phyloP scores from a whole-genome alignment of 768 basidiomycete genomes.

The Trametes coccinea region DNA sequence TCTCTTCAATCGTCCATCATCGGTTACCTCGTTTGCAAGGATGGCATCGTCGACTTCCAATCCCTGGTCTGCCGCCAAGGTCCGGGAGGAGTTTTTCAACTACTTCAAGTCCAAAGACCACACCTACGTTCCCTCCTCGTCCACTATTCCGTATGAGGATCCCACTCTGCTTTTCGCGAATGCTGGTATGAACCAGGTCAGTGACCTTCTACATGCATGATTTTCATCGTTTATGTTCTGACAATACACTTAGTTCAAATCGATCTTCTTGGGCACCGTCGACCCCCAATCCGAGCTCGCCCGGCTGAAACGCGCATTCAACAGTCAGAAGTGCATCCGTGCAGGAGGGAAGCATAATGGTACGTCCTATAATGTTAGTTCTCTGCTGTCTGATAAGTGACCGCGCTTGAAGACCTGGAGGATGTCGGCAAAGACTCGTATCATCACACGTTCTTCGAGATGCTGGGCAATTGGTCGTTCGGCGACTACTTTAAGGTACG shows the following conservation, averaged over 20 bases:
- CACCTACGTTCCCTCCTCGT: slow-evolving; percentile 86
- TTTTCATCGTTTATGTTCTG: neutral
- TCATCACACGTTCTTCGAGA: slow-evolving; percentile 98
- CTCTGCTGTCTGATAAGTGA: neutral
- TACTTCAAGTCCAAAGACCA: slow-evolving; percentile 83
- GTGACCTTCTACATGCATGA: slow-evolving; percentile 9
- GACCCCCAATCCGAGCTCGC: slow-evolving; percentile 92
- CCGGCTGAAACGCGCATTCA: slow-evolving; percentile 90
- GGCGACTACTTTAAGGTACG: slow-evolving; percentile 99
- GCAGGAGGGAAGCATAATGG: slow-evolving; percentile 99
- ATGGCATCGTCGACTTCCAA: slow-evolving; percentile 23
- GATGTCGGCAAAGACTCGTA: slow-evolving; percentile 99
- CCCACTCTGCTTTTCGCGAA: slow-evolving; percentile 97
- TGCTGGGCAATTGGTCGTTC: slow-evolving; percentile 99
- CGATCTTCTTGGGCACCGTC: slow-evolving; percentile 96
- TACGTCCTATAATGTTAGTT: slow-evolving; percentile 32
- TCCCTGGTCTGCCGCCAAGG: slow-evolving; percentile 76
- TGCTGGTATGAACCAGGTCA: slow-evolving; percentile 94
- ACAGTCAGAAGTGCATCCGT: slow-evolving; percentile 97
- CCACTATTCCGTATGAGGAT: slow-evolving; percentile 96
- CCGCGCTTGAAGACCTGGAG: slow-evolving; percentile 72
- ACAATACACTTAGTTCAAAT: slow-evolving; percentile 70
- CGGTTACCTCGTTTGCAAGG: slow-evolving; percentile 11
- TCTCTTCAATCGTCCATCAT: slow-evolving; percentile 17
- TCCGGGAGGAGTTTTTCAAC: slow-evolving; percentile 88